Percentiles rank a stretch among this genome's conserved stretches.
Evolutionary conservation across 2,329 filamentous ascomycete genomes (phyloP).

Genomic region (Trichoderma oligosporum): DNA sequence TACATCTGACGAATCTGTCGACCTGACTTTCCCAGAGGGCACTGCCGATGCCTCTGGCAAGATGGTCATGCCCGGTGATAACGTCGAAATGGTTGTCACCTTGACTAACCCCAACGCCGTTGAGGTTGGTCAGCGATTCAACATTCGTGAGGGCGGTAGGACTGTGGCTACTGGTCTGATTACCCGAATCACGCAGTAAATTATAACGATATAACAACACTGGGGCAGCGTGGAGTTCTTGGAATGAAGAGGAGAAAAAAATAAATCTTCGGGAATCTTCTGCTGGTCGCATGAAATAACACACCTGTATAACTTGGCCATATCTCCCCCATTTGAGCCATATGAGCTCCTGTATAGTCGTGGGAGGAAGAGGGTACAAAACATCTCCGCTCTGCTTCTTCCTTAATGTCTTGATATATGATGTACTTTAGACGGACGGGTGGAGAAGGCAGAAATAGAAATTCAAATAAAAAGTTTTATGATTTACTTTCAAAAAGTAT

Average conservation of each 20-base stretch:
- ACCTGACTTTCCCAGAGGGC: slow-evolving; percentile 82
- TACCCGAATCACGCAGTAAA: slow-evolving; percentile 65
- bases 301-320: not conserved
- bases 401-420: slow-evolving; percentile 34
- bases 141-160: slow-evolving; percentile 93
- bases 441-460: slow-evolving; percentile 16
- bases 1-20: slow-evolving; percentile 77
- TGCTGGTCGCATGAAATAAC: slow-evolving; percentile 2
- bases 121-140: slow-evolving; percentile 92
- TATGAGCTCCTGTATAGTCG: slow-evolving; percentile 38
- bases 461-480: slow-evolving; percentile 11
- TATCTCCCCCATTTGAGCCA: slow-evolving; percentile 29
- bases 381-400: slow-evolving; percentile 43
- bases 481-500: not conserved
- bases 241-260: slow-evolving; percentile 12
- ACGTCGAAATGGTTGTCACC: slow-evolving; percentile 92
- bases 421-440: slow-evolving; percentile 34
- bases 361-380: slow-evolving; percentile 30
- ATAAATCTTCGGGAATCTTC: slow-evolving; percentile 15
- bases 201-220: slow-evolving; percentile 5
- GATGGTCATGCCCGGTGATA: slow-evolving; percentile 97
- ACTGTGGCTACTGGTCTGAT: slow-evolving; percentile 81
- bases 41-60: slow-evolving; percentile 67
- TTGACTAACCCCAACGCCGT: slow-evolving; percentile 82
- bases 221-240: slow-evolving; percentile 16